Conservation (phyloP, 2,329 filamentous ascomycete species). For the Pyricularia grisea region DNA sequence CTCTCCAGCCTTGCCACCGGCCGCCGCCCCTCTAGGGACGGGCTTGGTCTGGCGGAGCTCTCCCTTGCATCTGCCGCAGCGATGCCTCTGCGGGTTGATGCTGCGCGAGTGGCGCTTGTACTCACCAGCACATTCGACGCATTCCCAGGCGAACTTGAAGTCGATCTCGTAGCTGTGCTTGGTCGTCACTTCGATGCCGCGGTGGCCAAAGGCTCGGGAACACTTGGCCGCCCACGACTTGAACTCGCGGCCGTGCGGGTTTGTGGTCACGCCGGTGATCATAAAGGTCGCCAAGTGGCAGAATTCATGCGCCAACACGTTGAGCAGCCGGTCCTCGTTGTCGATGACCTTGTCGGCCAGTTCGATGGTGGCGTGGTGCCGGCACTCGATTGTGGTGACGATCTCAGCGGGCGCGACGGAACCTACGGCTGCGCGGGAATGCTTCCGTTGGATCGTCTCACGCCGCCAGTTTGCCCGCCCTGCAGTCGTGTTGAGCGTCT, state of each 20-base stretch:
- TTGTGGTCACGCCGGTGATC: constrained; percentile 45
- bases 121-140: constrained; percentile 55
- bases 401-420: constrained; percentile 11
- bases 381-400: constrained; percentile 16
- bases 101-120: constrained; percentile 82
- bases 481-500: constrained; percentile 71
- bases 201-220: constrained; percentile 44
- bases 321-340: constrained; percentile 66
- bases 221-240: constrained; percentile 22
- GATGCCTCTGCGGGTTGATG: constrained; percentile 61
- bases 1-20: background rate
- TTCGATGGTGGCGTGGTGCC: constrained; percentile 70
- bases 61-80: constrained; percentile 69
- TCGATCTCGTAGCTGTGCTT: constrained; percentile 86
- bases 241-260: constrained; percentile 16
- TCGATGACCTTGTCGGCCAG: constrained; percentile 83
- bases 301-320: constrained; percentile 93
- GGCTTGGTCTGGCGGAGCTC: constrained; percentile 71
- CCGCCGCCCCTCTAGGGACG: constrained; percentile 42
- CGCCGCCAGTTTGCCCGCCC: constrained; percentile 66
- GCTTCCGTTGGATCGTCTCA: constrained; percentile 36
- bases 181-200: constrained; percentile 72
- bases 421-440: constrained; percentile 3
- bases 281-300: constrained; percentile 93
- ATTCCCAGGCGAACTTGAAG: constrained; percentile 87